Conservation (phyloP, 768 basidiomycete species). For the Tulasnella sp. region DNA sequence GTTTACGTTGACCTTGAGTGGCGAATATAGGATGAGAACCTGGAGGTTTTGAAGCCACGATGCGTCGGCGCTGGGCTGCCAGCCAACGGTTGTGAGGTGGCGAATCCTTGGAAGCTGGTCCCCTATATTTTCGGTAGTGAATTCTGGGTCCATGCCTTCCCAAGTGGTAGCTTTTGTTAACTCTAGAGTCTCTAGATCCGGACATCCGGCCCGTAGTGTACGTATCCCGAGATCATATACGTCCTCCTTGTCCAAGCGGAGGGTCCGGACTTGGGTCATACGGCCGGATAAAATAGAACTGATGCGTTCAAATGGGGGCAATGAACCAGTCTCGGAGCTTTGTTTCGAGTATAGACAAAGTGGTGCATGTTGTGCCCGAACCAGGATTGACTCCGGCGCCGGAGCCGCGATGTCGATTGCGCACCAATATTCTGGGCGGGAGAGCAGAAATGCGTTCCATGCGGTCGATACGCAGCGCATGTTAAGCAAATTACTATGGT, state of each 20-base stretch:
- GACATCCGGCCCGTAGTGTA: no score
- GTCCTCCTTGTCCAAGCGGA: no score
- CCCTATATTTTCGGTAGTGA: no score
- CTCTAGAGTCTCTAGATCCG: no score
- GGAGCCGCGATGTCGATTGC: background rate
- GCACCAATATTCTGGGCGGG: background rate
- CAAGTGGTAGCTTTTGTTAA: no score
- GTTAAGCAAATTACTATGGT: background rate
- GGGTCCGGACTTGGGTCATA: no score
- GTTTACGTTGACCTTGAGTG: background rate
- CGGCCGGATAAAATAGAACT: background rate
- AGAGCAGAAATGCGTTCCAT: background rate
- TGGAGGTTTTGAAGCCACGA: background rate
- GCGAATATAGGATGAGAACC: background rate
- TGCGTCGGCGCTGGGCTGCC: no score
- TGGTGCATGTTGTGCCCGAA: background rate
- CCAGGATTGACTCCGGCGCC: background rate
- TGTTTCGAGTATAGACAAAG: background rate
- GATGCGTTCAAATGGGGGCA: background rate
- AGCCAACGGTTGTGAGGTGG: no score
- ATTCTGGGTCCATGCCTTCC: no score
- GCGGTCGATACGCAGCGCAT: background rate
- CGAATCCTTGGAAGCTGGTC: no score
- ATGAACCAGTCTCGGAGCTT: background rate
- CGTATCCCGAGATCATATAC: no score